Base-by-base conservation (phyloP, 176 grass and related monocot species). In the Tillandsia leiboldiana region DNA sequence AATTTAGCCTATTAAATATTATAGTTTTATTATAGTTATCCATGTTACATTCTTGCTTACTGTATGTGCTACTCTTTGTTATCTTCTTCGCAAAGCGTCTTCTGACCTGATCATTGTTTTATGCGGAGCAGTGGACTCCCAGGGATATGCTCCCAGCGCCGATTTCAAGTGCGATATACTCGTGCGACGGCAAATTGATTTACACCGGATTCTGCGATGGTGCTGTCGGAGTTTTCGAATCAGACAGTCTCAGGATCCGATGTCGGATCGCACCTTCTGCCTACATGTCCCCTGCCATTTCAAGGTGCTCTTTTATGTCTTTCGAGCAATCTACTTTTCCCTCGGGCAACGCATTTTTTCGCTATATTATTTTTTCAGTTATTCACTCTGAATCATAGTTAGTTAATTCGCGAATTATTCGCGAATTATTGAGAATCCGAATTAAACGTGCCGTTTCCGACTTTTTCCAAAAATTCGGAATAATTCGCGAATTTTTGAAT, bases 121-220 rank as follows among this genome's bases (percentile, higher is more conserved):
- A 2, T 71, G 14, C 29, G 73, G 67, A 79, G 70, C 82, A 99
- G 95, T 99, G 95, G 90, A 87, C 50, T 17, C 90, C 90, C 67
- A 83, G 82, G 76, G 95, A 94, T 52, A 75, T 80, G 51, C 87
- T 99, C 15, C 82, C 82, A 53, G 90, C 90, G 71, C 95, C 95
- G 65, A 81, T 99, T 72, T 93, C 95, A 2, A 90, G 84, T 86
- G 95, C 95, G 49, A 90, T 99, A 82, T 99, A 99, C 80, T 99
- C 95, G 0, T 99, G 95, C 27, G 95, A 99, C 33, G 95, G 90
- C 73, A 69, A 82, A 13, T 77, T 90, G 66, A 64, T 99, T 26
- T 99, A 88, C 12, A 77, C 95, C 51, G 81, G 82, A 57, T 99
- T 99, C 69, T 86, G 87, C 12, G 95, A 99, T 83, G 95, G 90